Percentiles rank a stretch among this genome's conserved stretches.
phyloP scores from a whole-genome alignment of 2,329 filamentous ascomycete species.

The Trichoderma polysporum region DNA sequence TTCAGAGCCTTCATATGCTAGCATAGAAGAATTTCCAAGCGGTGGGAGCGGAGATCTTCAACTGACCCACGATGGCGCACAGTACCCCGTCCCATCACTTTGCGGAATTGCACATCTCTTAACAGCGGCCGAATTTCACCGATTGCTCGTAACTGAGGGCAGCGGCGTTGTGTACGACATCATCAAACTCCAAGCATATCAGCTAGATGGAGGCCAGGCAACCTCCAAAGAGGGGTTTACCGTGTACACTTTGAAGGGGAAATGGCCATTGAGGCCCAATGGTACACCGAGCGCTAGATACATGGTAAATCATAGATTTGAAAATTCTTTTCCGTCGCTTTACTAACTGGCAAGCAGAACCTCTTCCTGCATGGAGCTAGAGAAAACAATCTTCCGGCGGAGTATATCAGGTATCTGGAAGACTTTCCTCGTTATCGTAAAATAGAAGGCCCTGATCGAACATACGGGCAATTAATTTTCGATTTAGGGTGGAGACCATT shows the following conservation, averaged over 20 bases:
- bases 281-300: constrained; percentile 19
- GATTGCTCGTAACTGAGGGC: constrained; percentile 7
- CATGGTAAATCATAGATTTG: not conserved
- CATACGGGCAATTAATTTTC: constrained; percentile 13
- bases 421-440: constrained; percentile 11
- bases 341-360: not conserved
- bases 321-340: not conserved
- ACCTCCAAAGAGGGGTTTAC: not conserved
- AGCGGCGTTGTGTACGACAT: constrained; percentile 19
- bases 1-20: constrained; percentile 19
- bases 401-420: constrained; percentile 15
- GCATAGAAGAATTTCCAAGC: constrained; percentile 10
- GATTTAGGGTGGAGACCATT: constrained; percentile 15
- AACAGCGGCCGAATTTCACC: constrained; percentile 12
- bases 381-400: not conserved
- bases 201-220: not conserved
- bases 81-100: constrained; percentile 3
- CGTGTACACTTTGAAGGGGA: constrained; percentile 11
- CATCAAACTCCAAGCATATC: constrained; percentile 1
- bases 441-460: not conserved
- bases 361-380: not conserved
- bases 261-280: constrained; percentile 18
- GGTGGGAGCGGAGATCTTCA: not conserved
- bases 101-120: constrained; percentile 16
- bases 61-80: not conserved